These are phyloP conservation scores for Angomonas deanei DNA, from an alignment of 208 protist genomes.

Conservation along the genomic window DNA sequence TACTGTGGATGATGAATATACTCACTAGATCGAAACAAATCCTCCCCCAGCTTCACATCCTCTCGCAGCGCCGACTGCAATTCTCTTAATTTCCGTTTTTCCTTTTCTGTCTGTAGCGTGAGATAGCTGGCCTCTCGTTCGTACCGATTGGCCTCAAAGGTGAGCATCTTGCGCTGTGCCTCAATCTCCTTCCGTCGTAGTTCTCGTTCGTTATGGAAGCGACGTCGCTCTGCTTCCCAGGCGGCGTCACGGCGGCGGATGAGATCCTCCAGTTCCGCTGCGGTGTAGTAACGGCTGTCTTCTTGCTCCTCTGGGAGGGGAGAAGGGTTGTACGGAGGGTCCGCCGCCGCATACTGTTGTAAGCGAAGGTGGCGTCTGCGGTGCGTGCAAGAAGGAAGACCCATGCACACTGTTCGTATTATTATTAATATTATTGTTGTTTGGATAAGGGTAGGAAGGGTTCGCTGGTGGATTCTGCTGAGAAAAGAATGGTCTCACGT, in stretches of 20 bases:
- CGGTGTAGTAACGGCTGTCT: slow-evolving; percentile 5
- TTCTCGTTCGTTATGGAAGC: slow-evolving; percentile 57
- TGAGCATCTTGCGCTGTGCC: slow-evolving; percentile 18
- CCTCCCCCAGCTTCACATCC: background rate
- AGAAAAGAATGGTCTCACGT: too few species aligned
- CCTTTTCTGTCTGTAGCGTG: slow-evolving; percentile 19
- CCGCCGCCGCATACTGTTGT: background rate
- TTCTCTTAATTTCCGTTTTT: slow-evolving; percentile 20
- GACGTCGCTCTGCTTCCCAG: slow-evolving; percentile 61
- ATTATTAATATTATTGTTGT: too few species aligned
- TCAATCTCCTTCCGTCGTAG: slow-evolving; percentile 19
- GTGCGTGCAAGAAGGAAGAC: background rate
- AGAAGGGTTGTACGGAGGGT: background rate
- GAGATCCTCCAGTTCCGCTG: slow-evolving; percentile 29
- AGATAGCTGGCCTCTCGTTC: slow-evolving; percentile 20
- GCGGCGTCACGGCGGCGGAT: slow-evolving; percentile 42
- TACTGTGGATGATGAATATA: background rate
- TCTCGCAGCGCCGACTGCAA: slow-evolving; percentile 15
- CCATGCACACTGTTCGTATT: background rate
- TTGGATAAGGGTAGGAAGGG: too few species aligned
- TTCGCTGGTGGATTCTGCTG: too few species aligned
- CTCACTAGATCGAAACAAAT: background rate
- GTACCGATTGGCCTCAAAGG: slow-evolving; percentile 23
- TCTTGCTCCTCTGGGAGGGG: background rate
- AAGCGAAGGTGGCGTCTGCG: background rate